These are phyloP conservation scores for Suhomyces vadensis DNA, from an alignment of 805 yeast genomes.

Conservation along the genomic window DNA sequence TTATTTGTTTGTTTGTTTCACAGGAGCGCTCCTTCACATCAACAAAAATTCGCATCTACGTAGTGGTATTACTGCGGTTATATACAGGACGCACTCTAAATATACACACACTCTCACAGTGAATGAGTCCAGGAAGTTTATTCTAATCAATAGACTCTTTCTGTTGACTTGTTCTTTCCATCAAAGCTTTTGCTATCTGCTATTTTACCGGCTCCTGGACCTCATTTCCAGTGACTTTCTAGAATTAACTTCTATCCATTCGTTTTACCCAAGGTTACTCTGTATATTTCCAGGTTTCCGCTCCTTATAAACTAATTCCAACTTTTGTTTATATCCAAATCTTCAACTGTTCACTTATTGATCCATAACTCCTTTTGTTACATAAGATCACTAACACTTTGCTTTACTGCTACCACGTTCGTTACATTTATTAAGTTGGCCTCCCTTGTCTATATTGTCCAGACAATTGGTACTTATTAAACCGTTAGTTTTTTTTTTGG, in stretches of 20 bases:
- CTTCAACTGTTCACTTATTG: background rate
- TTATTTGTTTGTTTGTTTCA: constrained; percentile 1
- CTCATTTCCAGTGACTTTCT: constrained; percentile 4
- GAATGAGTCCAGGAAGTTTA: background rate
- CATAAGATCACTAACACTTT: background rate
- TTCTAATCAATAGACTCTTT: background rate
- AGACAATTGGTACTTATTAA: background rate
- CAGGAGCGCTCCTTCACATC: constrained; percentile 1
- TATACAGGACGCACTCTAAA: background rate
- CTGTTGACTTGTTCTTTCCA: background rate
- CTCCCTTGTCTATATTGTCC: background rate
- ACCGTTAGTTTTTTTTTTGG: no score
- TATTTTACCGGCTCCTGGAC: constrained; percentile 4
- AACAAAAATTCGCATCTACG: background rate
- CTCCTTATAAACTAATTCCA: background rate
- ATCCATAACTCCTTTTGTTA: background rate
- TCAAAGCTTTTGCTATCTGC: constrained; percentile 3
- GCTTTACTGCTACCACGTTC: constrained; percentile 2
- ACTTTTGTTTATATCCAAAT: background rate
- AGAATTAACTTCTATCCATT: constrained; percentile 9
- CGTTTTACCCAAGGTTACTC: constrained; percentile 4
- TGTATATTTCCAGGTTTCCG: background rate
- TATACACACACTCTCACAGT: constrained; percentile 1
- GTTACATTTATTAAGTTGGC: background rate
- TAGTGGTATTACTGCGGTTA: background rate